Evolutionary conservation across 2,329 filamentous ascomycete species (phyloP).

Genomic region (Colletotrichum karsti): DNA sequence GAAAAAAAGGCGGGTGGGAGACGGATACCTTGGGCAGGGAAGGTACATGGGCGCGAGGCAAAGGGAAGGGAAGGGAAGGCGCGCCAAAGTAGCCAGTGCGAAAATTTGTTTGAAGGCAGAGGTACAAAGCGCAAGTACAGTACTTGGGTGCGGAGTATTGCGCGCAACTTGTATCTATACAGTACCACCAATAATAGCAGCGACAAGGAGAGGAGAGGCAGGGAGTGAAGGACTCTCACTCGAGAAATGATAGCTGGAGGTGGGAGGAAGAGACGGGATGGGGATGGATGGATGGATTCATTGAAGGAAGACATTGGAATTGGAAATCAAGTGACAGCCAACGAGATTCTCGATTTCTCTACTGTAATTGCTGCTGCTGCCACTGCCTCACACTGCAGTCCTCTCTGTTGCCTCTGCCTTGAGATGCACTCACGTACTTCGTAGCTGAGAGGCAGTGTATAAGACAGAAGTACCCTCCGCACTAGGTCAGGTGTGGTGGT

Average conservation of each 20-base stretch:
- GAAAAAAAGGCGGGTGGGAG: slow-evolving; percentile 33
- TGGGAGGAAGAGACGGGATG: neutral
- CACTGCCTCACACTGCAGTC: neutral
- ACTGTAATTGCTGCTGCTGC: neutral
- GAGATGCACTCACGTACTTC: no score
- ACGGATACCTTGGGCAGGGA: neutral
- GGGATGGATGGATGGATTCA: neutral
- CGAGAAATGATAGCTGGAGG: neutral
- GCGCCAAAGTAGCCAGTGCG: slow-evolving; percentile 46
- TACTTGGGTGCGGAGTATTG: slow-evolving; percentile 43
- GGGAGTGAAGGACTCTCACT: neutral
- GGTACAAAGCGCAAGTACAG: slow-evolving; percentile 45
- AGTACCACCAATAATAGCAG: slow-evolving; percentile 42
- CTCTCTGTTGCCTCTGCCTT: neutral
- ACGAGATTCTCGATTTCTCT: neutral
- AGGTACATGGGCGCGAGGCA: neutral
- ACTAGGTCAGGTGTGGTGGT: slow-evolving; percentile 16
- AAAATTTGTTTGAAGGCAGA: slow-evolving; percentile 4
- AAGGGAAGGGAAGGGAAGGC: neutral
- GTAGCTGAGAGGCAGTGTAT: no score
- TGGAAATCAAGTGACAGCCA: no score
- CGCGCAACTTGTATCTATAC: slow-evolving; percentile 45
- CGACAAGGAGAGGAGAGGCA: slow-evolving; percentile 4
- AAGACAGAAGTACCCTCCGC: slow-evolving; percentile 15
- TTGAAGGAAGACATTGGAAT: no score